A percentile compares a stretch with the other conserved stretches of the same genome.
phyloP scores from a whole-genome alignment of 805 yeast genomes.

The Hanseniaspora opuntiae region DNA sequence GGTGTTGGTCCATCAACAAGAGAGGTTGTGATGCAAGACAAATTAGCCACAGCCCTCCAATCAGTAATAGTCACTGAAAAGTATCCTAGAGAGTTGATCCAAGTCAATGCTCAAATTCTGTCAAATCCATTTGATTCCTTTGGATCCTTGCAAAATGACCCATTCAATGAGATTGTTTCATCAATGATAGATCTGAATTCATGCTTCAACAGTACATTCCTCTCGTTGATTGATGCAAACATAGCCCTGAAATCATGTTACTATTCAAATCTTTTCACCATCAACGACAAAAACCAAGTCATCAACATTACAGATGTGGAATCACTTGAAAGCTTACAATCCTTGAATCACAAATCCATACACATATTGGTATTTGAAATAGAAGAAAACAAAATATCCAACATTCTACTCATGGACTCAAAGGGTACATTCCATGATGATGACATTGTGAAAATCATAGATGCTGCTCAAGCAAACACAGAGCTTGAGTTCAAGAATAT shows the following conservation, averaged over 20 bases:
- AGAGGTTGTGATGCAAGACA: constrained; percentile 65
- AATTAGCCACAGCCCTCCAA: constrained; percentile 47
- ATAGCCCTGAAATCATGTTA: constrained; percentile 54
- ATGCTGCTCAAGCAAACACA: constrained; percentile 36
- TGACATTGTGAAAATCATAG: constrained; percentile 41
- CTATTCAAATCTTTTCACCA: constrained; percentile 36
- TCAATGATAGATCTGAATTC: constrained; percentile 46
- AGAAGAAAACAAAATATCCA: constrained; percentile 34
- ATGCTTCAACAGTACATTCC: constrained; percentile 55
- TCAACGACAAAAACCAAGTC: constrained; percentile 22
- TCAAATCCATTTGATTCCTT: constrained; percentile 26
- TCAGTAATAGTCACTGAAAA: constrained; percentile 45
- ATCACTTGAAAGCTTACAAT: constrained; percentile 18
- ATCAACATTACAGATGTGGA: constrained; percentile 33
- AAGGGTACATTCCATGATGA: constrained; percentile 53
- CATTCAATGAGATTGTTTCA: constrained; percentile 19
- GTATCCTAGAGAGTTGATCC: constrained; percentile 70
- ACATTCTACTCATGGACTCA: constrained; percentile 58
- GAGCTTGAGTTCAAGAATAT: constrained; percentile 31
- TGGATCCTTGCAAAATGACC: constrained; percentile 25
- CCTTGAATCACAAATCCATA: constrained; percentile 37
- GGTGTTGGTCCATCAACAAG: constrained; percentile 58
- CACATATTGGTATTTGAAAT: constrained; percentile 56
- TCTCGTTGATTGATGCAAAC: constrained; percentile 73
- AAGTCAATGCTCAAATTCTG: constrained; percentile 52